Evolutionary conservation across 805 yeast species (phyloP), one percentile per base, ranked within the genome.

Genomic region (Pichia kluyveri): DNA sequence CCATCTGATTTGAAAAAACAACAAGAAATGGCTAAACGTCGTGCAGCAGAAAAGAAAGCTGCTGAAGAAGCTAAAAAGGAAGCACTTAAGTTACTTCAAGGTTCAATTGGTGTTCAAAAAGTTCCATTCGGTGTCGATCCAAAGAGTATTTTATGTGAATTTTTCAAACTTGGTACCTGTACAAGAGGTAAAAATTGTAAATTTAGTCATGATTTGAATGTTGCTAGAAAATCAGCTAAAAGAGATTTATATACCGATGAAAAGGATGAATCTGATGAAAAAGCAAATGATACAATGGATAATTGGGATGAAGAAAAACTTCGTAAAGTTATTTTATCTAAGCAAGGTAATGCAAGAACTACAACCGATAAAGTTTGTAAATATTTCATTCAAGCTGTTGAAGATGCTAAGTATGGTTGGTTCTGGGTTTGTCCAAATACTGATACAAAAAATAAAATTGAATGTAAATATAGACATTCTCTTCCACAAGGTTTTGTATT

Each of bases 111-210:
- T 47, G 74, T 71, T 42, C 97, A 87, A 65, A 88, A 87, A 62
- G 86, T 91, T 32, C 96, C 96, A 40, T 89, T 91, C 60, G 99
- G 99, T 46, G 97, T 89, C 51, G 98, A 93, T 69, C 99, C 99
- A 47, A 91, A 93, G 69, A 80, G 96, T 1, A 84, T 93, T 36
- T 68, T 93, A 19, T 93, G 99, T 77, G 86, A 86, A 49, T 81
- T 80, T 67, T 91, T 88, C 79, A 93, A 83, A 68, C 75, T 76
- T 40, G 88, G 96, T 27, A 73, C 75, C 44, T 93, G 99, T 77
- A 79, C 82, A 55, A 84, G 84, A 64, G 93, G 93, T 38, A 75
- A 78, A 59, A 77, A 76, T 61, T 93, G 99, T 80, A 93, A 90
- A 67, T 93, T 90, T 69, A 81, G 95, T 42, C 99, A 93, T 66